Conservation (phyloP, 441 rosid genomes). For the Viola pubescens region DNA sequence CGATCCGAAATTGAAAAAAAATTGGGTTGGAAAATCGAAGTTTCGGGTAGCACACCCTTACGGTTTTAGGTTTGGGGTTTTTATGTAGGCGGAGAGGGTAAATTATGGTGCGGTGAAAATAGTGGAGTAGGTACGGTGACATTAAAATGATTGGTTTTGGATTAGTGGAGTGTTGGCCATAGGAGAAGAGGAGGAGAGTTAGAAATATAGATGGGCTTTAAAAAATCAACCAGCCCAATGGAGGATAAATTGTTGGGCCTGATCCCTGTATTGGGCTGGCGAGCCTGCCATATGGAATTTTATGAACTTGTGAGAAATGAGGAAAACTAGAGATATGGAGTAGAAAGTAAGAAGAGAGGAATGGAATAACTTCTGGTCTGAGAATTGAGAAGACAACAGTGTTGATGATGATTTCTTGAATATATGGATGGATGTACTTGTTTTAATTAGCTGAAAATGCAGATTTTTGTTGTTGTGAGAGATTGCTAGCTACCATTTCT, state of each 20-base stretch:
- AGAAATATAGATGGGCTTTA: constrained; percentile 86
- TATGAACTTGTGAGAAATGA: constrained; percentile 49
- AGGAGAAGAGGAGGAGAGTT: constrained; percentile 50
- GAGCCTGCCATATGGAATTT: constrained; percentile 92
- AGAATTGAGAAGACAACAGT: not conserved
- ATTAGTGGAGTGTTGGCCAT: constrained; percentile 46
- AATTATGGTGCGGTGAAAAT: constrained; percentile 61
- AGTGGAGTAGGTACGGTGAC: constrained; percentile 65
- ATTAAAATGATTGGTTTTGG: constrained; percentile 50
- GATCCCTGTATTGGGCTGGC: constrained; percentile 76
- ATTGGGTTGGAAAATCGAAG: no score
- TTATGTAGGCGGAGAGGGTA: constrained; percentile 61
- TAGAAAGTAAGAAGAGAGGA: constrained; percentile 41
- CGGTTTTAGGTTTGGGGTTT: not conserved
- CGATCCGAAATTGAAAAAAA: no score
- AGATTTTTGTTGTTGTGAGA: no score
- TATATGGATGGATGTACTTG: no score
- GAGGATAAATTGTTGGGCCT: constrained; percentile 53
- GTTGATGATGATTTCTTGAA: no score
- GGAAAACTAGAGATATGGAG: constrained; percentile 52
- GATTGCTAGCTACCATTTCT: no score
- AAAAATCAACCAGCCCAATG: constrained; percentile 85
- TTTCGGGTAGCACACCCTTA: constrained; percentile 45
- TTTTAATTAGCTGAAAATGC: no score
- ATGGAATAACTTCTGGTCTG: constrained; percentile 43